Evolutionary conservation across 2,329 filamentous ascomycete genomes (phyloP), one percentile per base, ranked within the genome.

Genomic region (Aspergillus nomiae): DNA sequence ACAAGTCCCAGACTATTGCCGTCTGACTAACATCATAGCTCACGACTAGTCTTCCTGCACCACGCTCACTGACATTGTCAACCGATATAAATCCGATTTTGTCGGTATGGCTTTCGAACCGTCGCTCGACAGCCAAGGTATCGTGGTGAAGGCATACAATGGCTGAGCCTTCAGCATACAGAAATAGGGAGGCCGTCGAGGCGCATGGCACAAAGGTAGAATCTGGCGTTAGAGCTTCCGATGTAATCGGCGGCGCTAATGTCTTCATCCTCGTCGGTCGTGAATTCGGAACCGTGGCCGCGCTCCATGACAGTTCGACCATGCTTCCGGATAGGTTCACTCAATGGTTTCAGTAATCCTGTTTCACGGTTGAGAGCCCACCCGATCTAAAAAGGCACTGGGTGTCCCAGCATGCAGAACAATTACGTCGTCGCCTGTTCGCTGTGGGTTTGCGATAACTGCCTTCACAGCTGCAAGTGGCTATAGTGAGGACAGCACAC

Each of bases 1-100:
- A 88, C 64, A 97, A 84, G 79, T 99, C 94, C 95, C 95, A 99
- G 9, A 98, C 92, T 74, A 98, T 97, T 4, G 94, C 92, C 1
- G 92, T 97, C 77, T 94, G 92, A 43, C 92, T 90, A 21, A 87
- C 87, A 82, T 99, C 95, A 73, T 97, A 97, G 80, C 93, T 98
- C 65, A 97, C 92, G 2, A 96, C 93, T 64, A 96, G 81, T 66
- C 94, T 86, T 32, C 94, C 95, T 0, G 90, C 89, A 3, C 94
- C 94, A 64, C 88, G 83, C 69, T 97, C 94, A 77, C 94, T 97
- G 61, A 92, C 88, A 74, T 94, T 98, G 77, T 99, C 95, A 59
- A 96, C 93, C 1, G 90, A 89, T 60, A 99, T 87, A 72, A 97
- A 85, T 60, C 90, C 85, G 34, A 99, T 89, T 68, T 96, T 90